phyloP scores from a whole-genome alignment of 2,329 filamentous ascomycete genomes.

The Catunica adiposa region DNA sequence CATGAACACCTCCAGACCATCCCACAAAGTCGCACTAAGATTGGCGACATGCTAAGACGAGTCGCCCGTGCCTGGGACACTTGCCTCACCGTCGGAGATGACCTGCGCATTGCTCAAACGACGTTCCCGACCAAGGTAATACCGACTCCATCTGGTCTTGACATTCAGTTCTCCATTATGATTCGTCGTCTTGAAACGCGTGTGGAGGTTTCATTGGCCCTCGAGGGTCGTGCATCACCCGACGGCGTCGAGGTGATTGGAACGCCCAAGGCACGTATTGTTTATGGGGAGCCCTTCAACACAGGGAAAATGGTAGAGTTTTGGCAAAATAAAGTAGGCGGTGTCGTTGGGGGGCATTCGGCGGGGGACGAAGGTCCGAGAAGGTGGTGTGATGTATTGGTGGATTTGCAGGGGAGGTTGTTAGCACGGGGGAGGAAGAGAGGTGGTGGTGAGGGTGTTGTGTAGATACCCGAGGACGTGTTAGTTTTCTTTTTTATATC shows the following conservation, averaged over 20 bases:
- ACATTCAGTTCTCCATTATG: conserved; percentile 36
- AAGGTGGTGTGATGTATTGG: conserved; percentile 38
- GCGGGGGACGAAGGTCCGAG: conserved; percentile 22
- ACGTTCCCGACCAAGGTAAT: conserved; percentile 47
- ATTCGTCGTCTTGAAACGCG: conserved; percentile 51
- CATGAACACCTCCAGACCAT: conserved; percentile 49
- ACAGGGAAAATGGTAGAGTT: conserved; percentile 57
- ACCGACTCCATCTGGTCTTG: not conserved
- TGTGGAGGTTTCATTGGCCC: conserved; percentile 43
- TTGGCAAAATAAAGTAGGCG: conserved; percentile 24
- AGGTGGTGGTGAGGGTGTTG: conserved; percentile 1
- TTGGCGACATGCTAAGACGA: conserved; percentile 40
- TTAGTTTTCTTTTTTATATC: conserved; percentile 7
- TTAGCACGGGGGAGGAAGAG: conserved; percentile 39
- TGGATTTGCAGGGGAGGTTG: conserved; percentile 38
- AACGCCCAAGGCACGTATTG: conserved; percentile 39
- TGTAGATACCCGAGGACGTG: not conserved
- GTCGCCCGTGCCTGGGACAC: conserved; percentile 51
- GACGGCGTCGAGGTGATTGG: conserved; percentile 40
- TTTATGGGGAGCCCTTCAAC: conserved; percentile 68
- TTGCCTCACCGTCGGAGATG: conserved; percentile 40
- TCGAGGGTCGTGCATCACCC: conserved; percentile 31
- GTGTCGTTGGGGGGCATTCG: not conserved
- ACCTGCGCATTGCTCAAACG: conserved; percentile 44
- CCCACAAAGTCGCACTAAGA: conserved; percentile 37